A percentile compares a stretch with the other conserved stretches of the same genome.
These are phyloP conservation scores for Pholiota adiposa DNA, from an alignment of 1,284 basidiomycete species.

Conservation along the genomic window DNA sequence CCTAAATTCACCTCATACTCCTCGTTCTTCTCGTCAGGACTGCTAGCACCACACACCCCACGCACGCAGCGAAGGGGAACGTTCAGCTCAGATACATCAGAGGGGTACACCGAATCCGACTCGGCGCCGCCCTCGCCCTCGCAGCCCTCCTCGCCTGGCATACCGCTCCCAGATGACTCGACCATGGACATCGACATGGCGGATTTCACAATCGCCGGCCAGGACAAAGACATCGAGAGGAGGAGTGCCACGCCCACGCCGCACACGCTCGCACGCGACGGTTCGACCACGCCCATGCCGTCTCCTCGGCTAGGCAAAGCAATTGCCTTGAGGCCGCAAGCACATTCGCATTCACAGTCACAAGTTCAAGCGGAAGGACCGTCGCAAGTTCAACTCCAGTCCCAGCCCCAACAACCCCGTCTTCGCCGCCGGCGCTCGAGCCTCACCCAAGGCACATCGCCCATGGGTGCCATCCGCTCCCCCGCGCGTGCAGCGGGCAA, in stretches of 20 bases:
- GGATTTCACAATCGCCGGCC: conserved; percentile 3
- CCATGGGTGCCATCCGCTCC: conserved; percentile 55
- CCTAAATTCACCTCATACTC: conserved; percentile 44
- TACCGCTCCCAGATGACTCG: conserved; percentile 36
- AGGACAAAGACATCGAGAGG: conserved; percentile 5
- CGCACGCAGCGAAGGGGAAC: conserved; percentile 16
- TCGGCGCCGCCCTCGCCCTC: conserved; percentile 25
- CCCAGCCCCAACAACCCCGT: conserved; percentile 21
- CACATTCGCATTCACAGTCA: conserved; percentile 14
- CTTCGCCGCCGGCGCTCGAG: conserved; percentile 60
- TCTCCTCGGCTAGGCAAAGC: conserved; percentile 1
- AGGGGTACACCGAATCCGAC: conserved; percentile 17
- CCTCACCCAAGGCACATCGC: conserved; percentile 47
- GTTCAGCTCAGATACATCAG: conserved; percentile 19
- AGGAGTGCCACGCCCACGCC: conserved; percentile 40
- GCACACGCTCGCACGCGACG: not conserved
- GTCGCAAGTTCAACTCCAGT: not conserved
- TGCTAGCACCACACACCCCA: conserved; percentile 48
- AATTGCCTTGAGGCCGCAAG: conserved; percentile 20
- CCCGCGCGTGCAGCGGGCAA: conserved; percentile 48
- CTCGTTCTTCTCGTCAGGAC: conserved; percentile 63
- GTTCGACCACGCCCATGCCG: conserved; percentile 11
- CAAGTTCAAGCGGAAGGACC: conserved; percentile 11
- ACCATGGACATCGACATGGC: conserved; percentile 23
- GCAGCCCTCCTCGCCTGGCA: conserved; percentile 37